Evolutionary conservation across 768 basidiomycete genomes (phyloP).

Genomic region (Hygrophorus pudorinus): DNA sequence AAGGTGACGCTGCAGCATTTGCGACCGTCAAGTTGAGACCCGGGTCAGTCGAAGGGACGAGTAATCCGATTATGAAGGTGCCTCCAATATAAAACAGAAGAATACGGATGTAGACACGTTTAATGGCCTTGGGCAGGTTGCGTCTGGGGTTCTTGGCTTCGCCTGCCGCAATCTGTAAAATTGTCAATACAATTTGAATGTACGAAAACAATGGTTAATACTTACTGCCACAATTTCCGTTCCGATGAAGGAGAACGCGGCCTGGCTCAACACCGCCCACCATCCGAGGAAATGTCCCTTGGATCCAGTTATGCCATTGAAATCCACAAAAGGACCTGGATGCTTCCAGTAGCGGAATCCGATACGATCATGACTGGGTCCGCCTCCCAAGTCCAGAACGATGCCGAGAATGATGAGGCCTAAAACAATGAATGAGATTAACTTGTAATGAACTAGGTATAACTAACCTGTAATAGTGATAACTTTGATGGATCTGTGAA

Average conservation of each 20-base stretch:
- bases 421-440: constrained; percentile 44
- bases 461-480: constrained; percentile 46
- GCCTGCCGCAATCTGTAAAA: constrained; percentile 67
- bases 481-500: constrained; percentile 72
- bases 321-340: constrained; percentile 85
- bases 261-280: constrained; percentile 61
- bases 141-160: constrained; percentile 82
- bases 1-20: constrained; percentile 71
- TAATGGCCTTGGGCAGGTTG: constrained; percentile 54
- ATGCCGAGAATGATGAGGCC: constrained; percentile 63
- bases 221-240: constrained; percentile 88
- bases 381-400: constrained; percentile 73
- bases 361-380: constrained; percentile 21
- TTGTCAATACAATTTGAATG: constrained; percentile 5
- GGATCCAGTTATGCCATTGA: constrained; percentile 45
- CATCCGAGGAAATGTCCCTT: constrained; percentile 65
- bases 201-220: constrained; percentile 4
- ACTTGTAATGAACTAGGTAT: neutral
- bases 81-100: constrained; percentile 69
- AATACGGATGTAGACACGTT: constrained; percentile 72
- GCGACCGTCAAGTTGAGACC: constrained; percentile 42
- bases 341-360: constrained; percentile 79
- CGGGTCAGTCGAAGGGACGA: constrained; percentile 63
- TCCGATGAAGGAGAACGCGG: constrained; percentile 88
- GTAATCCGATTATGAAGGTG: constrained; percentile 69